Conservation (phyloP, 129 eudicot genomes). For the Flaveria brownii region DNA sequence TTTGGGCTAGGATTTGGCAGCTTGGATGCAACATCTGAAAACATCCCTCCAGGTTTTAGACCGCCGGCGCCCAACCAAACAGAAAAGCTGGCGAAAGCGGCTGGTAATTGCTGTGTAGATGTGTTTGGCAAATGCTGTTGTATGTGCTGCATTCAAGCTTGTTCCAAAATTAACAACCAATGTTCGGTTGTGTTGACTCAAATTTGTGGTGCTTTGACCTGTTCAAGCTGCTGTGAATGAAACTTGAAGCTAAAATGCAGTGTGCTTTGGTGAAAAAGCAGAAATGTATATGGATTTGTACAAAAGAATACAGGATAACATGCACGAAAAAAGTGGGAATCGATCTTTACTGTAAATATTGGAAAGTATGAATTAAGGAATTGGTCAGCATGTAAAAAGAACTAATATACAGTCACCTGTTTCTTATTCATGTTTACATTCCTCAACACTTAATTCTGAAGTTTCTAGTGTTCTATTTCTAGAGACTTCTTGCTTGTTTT, state of each 20-base stretch:
- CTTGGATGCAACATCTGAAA: conserved; percentile 63
- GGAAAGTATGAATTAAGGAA: neutral
- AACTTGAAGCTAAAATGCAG: conserved; percentile 24
- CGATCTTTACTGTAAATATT: neutral
- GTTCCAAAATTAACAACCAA: conserved; percentile 63
- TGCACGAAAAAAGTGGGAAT: conserved; percentile 17
- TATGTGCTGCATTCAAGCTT: conserved; percentile 64
- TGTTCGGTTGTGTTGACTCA: conserved; percentile 66
- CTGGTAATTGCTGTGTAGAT: conserved; percentile 64
- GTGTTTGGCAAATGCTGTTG: conserved; percentile 63
- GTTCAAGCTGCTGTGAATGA: conserved; percentile 65
- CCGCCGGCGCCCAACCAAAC: conserved; percentile 49
- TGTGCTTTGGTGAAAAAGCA: conserved; percentile 17
- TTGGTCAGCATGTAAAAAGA: conserved; percentile 5
- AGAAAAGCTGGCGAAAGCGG: conserved; percentile 55
- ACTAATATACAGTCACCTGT: conserved; percentile 16
- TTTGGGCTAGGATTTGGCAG: conserved; percentile 76
- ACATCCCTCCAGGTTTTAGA: conserved; percentile 58
- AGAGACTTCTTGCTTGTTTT: conserved; percentile 43
- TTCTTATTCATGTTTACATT: conserved; percentile 22
- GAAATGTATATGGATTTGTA: conserved; percentile 13
- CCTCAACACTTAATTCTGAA: conserved; percentile 29
- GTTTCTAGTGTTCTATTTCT: conserved; percentile 20
- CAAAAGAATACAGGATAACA: conserved; percentile 11
- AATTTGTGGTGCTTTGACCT: conserved; percentile 62